These are phyloP conservation scores for Rhodamnia argentea DNA, from an alignment of 345 rosid genomes.

Conservation along the genomic window DNA sequence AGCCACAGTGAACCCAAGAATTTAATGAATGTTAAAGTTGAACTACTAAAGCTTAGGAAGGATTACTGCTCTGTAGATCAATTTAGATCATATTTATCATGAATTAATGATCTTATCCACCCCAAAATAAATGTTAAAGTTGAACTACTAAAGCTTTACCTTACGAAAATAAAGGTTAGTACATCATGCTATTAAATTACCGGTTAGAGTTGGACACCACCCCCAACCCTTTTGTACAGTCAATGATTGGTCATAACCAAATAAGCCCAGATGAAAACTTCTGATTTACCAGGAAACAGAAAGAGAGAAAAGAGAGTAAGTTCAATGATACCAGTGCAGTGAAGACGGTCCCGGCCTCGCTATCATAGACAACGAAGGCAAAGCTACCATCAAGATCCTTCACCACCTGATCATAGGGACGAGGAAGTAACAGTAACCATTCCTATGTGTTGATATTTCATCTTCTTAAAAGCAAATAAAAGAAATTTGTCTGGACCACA, in stretches of 20 bases:
- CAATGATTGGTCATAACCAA: background rate
- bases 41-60: background rate
- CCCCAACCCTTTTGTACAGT: background rate
- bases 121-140: background rate
- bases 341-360: constrained; percentile 60
- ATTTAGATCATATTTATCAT: background rate
- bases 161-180: background rate
- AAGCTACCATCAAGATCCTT: constrained; percentile 82
- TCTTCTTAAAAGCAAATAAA: background rate
- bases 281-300: background rate
- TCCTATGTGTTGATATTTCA: background rate
- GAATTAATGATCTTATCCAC: background rate
- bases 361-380: constrained; percentile 75
- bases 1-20: background rate
- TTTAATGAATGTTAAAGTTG: background rate
- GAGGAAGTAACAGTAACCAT: background rate
- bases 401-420: constrained; percentile 46
- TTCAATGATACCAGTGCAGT: constrained; percentile 49
- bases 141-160: background rate
- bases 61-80: background rate
- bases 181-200: background rate
- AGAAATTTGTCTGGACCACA: background rate
- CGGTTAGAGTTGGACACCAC: background rate
- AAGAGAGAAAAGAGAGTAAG: background rate
- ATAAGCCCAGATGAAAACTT: background rate